Conservation (phyloP, 495 filamentous ascomycete genomes). For the Trichoderma erinaceum region DNA sequence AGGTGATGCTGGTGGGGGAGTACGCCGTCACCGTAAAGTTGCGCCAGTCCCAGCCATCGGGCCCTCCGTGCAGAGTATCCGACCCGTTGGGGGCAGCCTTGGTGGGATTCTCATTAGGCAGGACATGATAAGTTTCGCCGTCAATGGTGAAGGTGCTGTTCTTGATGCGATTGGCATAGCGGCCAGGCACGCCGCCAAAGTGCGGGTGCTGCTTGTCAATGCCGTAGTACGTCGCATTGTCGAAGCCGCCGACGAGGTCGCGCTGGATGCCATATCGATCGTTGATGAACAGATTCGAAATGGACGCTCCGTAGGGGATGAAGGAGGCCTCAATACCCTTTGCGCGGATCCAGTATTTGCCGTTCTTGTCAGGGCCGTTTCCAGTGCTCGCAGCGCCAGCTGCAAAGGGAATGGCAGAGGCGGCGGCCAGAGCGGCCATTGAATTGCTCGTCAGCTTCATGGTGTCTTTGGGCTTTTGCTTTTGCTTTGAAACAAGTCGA, state of each 20-base stretch:
- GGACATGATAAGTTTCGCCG: constrained; percentile 55
- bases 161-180: constrained; percentile 84
- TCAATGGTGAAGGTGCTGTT: constrained; percentile 75
- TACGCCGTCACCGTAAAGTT: constrained; percentile 72
- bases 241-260: constrained; percentile 73
- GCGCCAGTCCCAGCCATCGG: constrained; percentile 71
- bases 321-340: constrained; percentile 66
- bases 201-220: constrained; percentile 64
- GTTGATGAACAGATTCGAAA: constrained; percentile 67
- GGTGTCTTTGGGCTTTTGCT: not conserved
- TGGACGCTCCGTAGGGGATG: constrained; percentile 72
- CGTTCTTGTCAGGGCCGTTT: constrained; percentile 36
- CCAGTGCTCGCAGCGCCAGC: constrained; percentile 19
- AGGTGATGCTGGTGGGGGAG: constrained; percentile 64
- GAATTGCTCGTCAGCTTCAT: constrained; percentile 18
- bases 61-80: constrained; percentile 78
- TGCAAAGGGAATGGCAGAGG: constrained; percentile 22
- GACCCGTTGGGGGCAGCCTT: constrained; percentile 40
- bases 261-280: constrained; percentile 58
- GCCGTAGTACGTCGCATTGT: constrained; percentile 66
- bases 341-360: constrained; percentile 67
- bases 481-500: not conserved
- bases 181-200: constrained; percentile 70
- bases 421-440: constrained; percentile 22
- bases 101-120: constrained; percentile 63